These are phyloP conservation scores for Fusarium aywerte DNA, from an alignment of 2,329 filamentous ascomycete genomes.

Conservation along the genomic window DNA sequence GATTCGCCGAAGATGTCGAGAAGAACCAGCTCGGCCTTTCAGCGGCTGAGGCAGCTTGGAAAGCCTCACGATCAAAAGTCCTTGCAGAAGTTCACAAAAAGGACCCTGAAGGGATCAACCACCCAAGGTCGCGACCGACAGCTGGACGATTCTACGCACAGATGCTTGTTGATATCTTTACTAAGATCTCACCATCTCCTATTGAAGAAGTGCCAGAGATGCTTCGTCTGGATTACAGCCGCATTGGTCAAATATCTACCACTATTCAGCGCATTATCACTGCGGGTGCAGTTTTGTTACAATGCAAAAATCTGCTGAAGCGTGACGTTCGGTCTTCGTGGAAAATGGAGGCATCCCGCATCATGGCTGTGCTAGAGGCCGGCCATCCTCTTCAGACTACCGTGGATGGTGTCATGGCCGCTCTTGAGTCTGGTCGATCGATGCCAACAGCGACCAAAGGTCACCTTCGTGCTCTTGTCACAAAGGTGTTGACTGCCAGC, in stretches of 20 bases:
- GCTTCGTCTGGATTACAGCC: conserved; percentile 73
- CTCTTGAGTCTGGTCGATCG: conserved; percentile 69
- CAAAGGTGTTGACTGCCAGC: conserved; percentile 64
- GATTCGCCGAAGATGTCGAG: conserved; percentile 74
- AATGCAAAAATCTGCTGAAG: conserved; percentile 85
- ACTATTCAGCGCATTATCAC: conserved; percentile 70
- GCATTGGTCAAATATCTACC: conserved; percentile 60
- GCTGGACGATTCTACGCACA: conserved; percentile 79
- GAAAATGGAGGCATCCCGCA: conserved; percentile 78
- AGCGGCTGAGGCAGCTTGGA: conserved; percentile 74
- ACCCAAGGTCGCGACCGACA: conserved; percentile 70
- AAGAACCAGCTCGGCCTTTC: conserved; percentile 64
- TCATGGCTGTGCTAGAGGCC: conserved; percentile 74
- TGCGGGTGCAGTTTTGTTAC: conserved; percentile 78
- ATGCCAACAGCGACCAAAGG: conserved; percentile 72
- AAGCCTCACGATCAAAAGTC: conserved; percentile 70
- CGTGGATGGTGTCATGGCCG: conserved; percentile 70
- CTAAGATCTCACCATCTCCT: conserved; percentile 68
- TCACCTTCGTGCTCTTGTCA: conserved; percentile 68
- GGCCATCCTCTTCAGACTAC: conserved; percentile 63
- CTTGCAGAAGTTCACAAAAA: conserved; percentile 72
- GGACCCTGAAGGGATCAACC: conserved; percentile 74
- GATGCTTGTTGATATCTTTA: conserved; percentile 78
- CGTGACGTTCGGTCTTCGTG: conserved; percentile 81
- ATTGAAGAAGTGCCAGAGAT: conserved; percentile 75